Evolutionary conservation across 2,329 filamentous ascomycete genomes (phyloP).

Genomic region (Fusarium musae): DNA sequence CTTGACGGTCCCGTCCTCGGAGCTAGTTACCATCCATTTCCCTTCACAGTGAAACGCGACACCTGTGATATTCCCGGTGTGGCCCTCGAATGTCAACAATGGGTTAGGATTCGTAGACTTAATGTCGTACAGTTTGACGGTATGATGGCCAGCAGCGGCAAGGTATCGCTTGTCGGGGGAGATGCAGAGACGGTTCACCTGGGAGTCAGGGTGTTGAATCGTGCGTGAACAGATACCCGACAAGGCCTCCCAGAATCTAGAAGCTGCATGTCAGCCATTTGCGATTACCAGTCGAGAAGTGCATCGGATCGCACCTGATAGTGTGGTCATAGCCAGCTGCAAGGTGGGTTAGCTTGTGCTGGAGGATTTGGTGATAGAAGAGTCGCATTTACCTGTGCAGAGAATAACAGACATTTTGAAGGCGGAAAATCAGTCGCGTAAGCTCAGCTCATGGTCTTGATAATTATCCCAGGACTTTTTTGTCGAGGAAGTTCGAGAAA

Average conservation of each 20-base stretch:
- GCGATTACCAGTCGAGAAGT: slow-evolving; percentile 1
- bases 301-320: slow-evolving; percentile 59
- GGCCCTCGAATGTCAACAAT: slow-evolving; percentile 92
- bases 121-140: slow-evolving; percentile 98
- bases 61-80: slow-evolving; percentile 94
- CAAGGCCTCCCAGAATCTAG: slow-evolving; percentile 96
- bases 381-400: slow-evolving; percentile 63
- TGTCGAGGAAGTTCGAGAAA: slow-evolving; percentile 3
- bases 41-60: slow-evolving; percentile 98
- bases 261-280: slow-evolving; percentile 24
- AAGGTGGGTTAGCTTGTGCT: slow-evolving; percentile 35
- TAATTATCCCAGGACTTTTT: slow-evolving; percentile 33
- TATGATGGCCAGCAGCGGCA: slow-evolving; percentile 81
- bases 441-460: slow-evolving; percentile 42
- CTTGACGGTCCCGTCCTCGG: slow-evolving; percentile 95
- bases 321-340: slow-evolving; percentile 72
- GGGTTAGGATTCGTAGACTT: slow-evolving; percentile 97
- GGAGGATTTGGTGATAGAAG: not conserved
- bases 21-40: slow-evolving; percentile 99
- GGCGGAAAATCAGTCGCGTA: slow-evolving; percentile 21
- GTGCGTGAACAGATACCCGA: slow-evolving; percentile 98
- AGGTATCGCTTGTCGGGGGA: slow-evolving; percentile 98
- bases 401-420: slow-evolving; percentile 69
- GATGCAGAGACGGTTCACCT: slow-evolving; percentile 98
- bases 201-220: slow-evolving; percentile 97